Evolutionary conservation across 768 basidiomycete species (phyloP).

Genomic region (Flagelloscypha sp.): DNA sequence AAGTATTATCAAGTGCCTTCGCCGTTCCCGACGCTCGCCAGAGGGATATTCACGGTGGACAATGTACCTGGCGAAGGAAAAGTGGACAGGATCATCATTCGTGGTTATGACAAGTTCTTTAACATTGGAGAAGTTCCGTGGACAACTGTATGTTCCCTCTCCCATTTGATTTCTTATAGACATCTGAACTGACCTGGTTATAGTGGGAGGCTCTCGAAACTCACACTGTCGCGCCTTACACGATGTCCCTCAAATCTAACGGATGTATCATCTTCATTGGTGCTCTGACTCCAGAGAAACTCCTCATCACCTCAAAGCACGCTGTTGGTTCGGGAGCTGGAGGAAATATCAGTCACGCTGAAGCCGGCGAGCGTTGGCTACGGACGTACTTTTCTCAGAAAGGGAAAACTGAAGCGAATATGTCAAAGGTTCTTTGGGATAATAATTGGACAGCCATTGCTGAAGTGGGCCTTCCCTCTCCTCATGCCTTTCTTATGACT

Average conservation of each 20-base stretch:
- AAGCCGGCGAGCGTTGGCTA: slow-evolving; percentile 82
- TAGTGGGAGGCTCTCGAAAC: slow-evolving; percentile 71
- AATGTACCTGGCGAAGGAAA: slow-evolving; percentile 20
- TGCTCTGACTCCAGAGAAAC: slow-evolving; percentile 62
- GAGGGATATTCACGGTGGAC: slow-evolving; percentile 78
- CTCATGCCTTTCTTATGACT: background rate
- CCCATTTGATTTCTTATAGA: background rate
- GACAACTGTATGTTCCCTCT: slow-evolving; percentile 61
- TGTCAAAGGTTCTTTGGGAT: slow-evolving; percentile 71
- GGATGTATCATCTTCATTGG: slow-evolving; percentile 96
- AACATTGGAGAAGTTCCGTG: slow-evolving; percentile 95
- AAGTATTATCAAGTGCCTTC: slow-evolving; percentile 86
- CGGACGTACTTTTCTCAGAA: slow-evolving; percentile 50
- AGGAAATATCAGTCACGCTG: slow-evolving; percentile 55
- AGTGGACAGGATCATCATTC: slow-evolving; percentile 59
- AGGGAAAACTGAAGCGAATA: slow-evolving; percentile 61
- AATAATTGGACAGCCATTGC: slow-evolving; percentile 85
- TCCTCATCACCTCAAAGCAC: slow-evolving; percentile 91
- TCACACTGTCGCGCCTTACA: slow-evolving; percentile 71
- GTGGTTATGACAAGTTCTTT: slow-evolving; percentile 99
- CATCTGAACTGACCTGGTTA: background rate
- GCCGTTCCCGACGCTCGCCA: slow-evolving; percentile 90
- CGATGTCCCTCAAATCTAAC: slow-evolving; percentile 87
- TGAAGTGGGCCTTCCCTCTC: slow-evolving; percentile 45
- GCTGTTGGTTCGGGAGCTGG: slow-evolving; percentile 33